These are phyloP conservation scores for Suhomyces faveliae DNA, from an alignment of 805 yeast species.

Conservation along the genomic window DNA sequence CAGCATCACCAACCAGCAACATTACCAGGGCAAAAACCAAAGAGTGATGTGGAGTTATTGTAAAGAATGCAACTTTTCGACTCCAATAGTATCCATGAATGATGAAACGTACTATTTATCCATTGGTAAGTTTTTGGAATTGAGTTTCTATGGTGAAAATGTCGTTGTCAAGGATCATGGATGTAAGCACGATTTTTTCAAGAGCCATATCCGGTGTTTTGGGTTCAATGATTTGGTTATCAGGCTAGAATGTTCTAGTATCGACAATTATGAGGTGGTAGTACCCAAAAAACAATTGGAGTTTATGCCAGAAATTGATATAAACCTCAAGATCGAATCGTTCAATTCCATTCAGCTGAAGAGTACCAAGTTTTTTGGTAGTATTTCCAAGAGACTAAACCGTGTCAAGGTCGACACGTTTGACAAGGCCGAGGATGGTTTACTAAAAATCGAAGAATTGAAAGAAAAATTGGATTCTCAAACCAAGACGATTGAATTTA, in stretches of 20 bases:
- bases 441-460: conserved; percentile 55
- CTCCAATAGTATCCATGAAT: conserved; percentile 80
- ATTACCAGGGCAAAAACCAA: conserved; percentile 40
- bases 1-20: conserved; percentile 17
- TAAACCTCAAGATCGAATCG: conserved; percentile 63
- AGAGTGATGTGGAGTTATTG: conserved; percentile 92
- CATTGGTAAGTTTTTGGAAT: conserved; percentile 88
- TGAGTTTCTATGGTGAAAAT: conserved; percentile 65
- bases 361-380: conserved; percentile 62
- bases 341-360: conserved; percentile 53
- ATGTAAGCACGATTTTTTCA: conserved; percentile 79
- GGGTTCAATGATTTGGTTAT: conserved; percentile 78
- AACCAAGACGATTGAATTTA: conserved; percentile 39
- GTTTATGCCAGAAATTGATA: conserved; percentile 72
- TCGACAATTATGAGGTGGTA: conserved; percentile 75
- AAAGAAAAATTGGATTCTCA: conserved; percentile 55
- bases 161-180: conserved; percentile 40
- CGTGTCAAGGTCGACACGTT: conserved; percentile 75
- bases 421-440: conserved; percentile 70
- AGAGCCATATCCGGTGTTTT: conserved; percentile 81
- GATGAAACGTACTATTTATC: conserved; percentile 88
- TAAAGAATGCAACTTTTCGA: conserved; percentile 67
- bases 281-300: conserved; percentile 70
- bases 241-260: conserved; percentile 69
- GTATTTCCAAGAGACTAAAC: conserved; percentile 65